Conservation (phyloP, 1,139 yeast species). For the Protomyces inouyei region DNA sequence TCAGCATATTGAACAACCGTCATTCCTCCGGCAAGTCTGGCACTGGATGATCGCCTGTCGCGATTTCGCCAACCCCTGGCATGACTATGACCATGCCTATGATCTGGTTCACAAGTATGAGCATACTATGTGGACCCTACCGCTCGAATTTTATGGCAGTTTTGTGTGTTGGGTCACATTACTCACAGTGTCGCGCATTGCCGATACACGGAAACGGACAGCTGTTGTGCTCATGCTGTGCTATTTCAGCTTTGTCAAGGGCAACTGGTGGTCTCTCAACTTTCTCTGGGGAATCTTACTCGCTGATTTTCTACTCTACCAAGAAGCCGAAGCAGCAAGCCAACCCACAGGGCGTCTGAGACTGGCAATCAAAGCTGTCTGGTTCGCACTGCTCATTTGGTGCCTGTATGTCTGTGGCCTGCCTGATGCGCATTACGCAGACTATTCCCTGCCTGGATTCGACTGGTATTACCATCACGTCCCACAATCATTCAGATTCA, state of each 20-base stretch:
- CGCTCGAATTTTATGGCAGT: conserved; percentile 15
- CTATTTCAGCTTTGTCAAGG: not conserved
- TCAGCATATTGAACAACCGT: not conserved
- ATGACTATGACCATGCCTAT: not conserved
- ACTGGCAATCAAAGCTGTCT: not conserved
- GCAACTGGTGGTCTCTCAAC: conserved; percentile 22
- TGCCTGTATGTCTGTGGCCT: conserved; percentile 17
- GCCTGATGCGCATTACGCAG: conserved; percentile 14
- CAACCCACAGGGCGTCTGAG: not conserved
- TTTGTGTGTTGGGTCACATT: conserved; percentile 7
- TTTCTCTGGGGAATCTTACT: conserved; percentile 14
- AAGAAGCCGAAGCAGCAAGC: not conserved
- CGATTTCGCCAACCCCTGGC: conserved; percentile 10
- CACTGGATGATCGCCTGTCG: conserved; percentile 8
- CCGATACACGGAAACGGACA: conserved; percentile 1
- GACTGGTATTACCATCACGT: not conserved
- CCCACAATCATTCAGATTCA: not conserved
- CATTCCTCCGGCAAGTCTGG: not conserved
- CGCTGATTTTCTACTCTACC: conserved; percentile 4
- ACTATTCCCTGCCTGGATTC: conserved; percentile 4
- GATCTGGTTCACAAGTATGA: conserved; percentile 15
- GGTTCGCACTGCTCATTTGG: conserved; percentile 8
- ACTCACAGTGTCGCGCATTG: conserved; percentile 2
- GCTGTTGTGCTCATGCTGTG: conserved; percentile 1
- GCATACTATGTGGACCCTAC: conserved; percentile 23